A percentile compares a stretch with the other conserved stretches of the same genome.
phyloP scores from a whole-genome alignment of 2,329 filamentous ascomycete species.

The Pezicula carpinea region DNA sequence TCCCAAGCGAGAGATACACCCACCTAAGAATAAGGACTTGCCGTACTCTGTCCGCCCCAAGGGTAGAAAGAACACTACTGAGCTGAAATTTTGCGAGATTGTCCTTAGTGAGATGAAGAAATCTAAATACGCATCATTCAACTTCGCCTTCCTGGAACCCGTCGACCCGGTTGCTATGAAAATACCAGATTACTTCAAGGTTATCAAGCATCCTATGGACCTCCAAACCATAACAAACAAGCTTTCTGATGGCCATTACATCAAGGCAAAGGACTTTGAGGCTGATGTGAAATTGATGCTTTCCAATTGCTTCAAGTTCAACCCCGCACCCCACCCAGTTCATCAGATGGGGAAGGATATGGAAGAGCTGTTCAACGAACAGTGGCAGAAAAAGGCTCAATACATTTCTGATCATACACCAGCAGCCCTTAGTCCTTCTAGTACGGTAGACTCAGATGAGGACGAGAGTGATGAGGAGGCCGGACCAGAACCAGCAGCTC shows the following conservation, averaged over 20 bases:
- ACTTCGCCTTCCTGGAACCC: constrained; percentile 72
- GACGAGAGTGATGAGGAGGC: constrained; percentile 58
- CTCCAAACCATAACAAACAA: constrained; percentile 76
- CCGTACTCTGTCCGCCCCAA: constrained; percentile 83
- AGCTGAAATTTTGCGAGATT: constrained; percentile 85
- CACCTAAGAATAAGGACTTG: constrained; percentile 86
- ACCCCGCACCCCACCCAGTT: constrained; percentile 72
- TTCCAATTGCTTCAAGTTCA: constrained; percentile 89
- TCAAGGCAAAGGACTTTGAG: constrained; percentile 79
- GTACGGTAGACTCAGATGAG: constrained; percentile 67
- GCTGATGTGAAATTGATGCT: constrained; percentile 79
- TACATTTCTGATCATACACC: constrained; percentile 76
- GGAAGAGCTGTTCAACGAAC: constrained; percentile 67
- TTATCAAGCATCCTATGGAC: constrained; percentile 98
- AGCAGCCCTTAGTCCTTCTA: constrained; percentile 56
- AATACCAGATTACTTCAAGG: constrained; percentile 86
- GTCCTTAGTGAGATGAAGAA: constrained; percentile 75
- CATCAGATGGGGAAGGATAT: constrained; percentile 67
- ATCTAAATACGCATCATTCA: constrained; percentile 61
- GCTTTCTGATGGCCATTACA: constrained; percentile 73
- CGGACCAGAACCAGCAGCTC: constrained; percentile 31
- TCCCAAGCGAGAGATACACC: constrained; percentile 90
- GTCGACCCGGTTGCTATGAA: constrained; percentile 93
- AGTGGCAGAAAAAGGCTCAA: constrained; percentile 74
- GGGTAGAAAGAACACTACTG: constrained; percentile 82